Evolutionary conservation across 2,329 filamentous ascomycete species (phyloP).

Genomic region (Fusarium mangiferae): DNA sequence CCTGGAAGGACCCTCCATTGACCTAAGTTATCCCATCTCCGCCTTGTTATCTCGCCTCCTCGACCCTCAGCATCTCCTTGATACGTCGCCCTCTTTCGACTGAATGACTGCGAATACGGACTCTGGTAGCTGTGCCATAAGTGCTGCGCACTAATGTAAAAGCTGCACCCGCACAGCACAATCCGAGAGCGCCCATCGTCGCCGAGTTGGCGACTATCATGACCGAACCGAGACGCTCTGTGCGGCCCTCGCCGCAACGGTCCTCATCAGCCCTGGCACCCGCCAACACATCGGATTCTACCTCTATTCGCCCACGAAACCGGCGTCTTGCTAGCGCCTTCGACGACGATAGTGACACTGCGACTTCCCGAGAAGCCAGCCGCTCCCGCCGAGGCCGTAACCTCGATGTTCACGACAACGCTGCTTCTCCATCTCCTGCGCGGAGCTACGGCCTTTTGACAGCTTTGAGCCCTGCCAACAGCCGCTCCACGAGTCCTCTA

Average conservation of each 20-base stretch:
- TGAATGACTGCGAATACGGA: constrained; percentile 37
- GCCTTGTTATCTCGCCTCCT: constrained; percentile 31
- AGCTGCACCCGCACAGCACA: constrained; percentile 35
- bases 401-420: constrained; percentile 21
- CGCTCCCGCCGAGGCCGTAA: constrained; percentile 36
- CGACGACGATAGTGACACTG: constrained; percentile 41
- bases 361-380: constrained; percentile 29
- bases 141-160: constrained; percentile 50
- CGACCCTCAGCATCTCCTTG: constrained; percentile 30
- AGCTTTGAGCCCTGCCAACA: constrained; percentile 51
- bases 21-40: constrained; percentile 13
- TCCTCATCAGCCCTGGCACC: constrained; percentile 59
- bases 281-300: constrained; percentile 54
- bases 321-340: constrained; percentile 55
- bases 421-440: constrained; percentile 45
- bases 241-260: constrained; percentile 50
- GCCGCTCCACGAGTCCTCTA: constrained; percentile 61
- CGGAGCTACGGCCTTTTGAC: constrained; percentile 48
- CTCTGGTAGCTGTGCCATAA: constrained; percentile 27
- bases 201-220: constrained; percentile 51
- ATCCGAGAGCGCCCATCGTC: constrained; percentile 47
- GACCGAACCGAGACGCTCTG: constrained; percentile 48
- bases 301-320: constrained; percentile 61
- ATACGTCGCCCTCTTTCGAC: constrained; percentile 10
- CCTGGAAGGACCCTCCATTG: constrained; percentile 16